Conservation (phyloP, 768 basidiomycete species). For the Suillus alpinus region DNA sequence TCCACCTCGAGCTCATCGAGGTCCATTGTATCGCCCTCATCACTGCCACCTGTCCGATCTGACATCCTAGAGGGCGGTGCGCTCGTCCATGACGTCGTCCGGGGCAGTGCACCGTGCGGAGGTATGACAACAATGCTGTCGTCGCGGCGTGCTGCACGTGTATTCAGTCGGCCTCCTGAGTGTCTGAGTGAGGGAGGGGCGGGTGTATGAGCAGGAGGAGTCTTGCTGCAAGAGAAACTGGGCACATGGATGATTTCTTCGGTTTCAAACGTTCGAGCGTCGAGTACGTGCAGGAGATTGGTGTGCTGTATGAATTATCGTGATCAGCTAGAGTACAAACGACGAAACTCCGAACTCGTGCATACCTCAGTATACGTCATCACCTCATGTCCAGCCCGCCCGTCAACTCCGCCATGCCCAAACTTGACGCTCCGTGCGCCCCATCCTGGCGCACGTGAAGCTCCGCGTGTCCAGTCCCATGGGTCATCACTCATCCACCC, state of each 20-base stretch:
- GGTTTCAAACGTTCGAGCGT: slow-evolving; percentile 82
- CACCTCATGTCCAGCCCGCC: slow-evolving; percentile 59
- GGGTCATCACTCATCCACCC: slow-evolving; percentile 62
- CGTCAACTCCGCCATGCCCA: slow-evolving; percentile 52
- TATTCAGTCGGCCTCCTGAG: slow-evolving; percentile 32
- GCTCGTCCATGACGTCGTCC: slow-evolving; percentile 14
- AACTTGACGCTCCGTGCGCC: slow-evolving; percentile 88
- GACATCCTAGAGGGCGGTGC: slow-evolving; percentile 12
- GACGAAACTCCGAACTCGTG: background rate
- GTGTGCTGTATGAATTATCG: slow-evolving; percentile 58
- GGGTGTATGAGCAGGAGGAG: slow-evolving; percentile 8
- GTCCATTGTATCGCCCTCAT: slow-evolving; percentile 45
- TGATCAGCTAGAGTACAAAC: background rate
- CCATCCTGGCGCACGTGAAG: slow-evolving; percentile 69
- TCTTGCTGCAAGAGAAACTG: slow-evolving; percentile 10
- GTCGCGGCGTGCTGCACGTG: slow-evolving; percentile 26
- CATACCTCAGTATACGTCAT: slow-evolving; percentile 89
- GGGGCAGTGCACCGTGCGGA: slow-evolving; percentile 13
- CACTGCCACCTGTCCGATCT: slow-evolving; percentile 27
- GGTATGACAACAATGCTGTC: slow-evolving; percentile 15
- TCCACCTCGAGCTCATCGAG: slow-evolving; percentile 51
- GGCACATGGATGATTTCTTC: slow-evolving; percentile 56
- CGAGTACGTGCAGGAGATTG: slow-evolving; percentile 76
- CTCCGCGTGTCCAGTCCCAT: slow-evolving; percentile 64
- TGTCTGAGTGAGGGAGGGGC: slow-evolving; percentile 15